Conservation (phyloP, 495 filamentous ascomycete genomes). For the Durotheca rogersii region DNA sequence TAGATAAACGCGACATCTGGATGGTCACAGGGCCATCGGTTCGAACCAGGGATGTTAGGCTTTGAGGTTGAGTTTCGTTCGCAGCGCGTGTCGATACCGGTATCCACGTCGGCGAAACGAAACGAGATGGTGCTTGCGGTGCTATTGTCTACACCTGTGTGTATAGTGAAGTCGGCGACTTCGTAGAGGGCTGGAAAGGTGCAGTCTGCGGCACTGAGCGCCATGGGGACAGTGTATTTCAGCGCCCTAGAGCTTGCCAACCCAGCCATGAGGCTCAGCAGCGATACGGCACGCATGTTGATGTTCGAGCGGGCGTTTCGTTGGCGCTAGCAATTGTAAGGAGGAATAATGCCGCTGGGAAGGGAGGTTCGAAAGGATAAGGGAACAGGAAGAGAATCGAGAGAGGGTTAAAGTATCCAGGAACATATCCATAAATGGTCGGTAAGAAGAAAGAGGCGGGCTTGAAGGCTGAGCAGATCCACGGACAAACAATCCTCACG, state of each 20-base stretch:
- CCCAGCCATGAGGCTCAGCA: slow-evolving; percentile 12
- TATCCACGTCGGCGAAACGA: slow-evolving; percentile 25
- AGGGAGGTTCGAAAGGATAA: too few species aligned
- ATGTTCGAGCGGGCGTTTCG: slow-evolving; percentile 6
- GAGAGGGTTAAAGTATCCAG: too few species aligned
- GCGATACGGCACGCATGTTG: slow-evolving; percentile 11
- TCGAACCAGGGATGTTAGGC: slow-evolving; percentile 13
- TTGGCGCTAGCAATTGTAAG: too few species aligned
- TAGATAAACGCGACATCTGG: slow-evolving; percentile 28
- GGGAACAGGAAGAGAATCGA: too few species aligned
- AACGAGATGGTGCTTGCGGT: slow-evolving; percentile 20
- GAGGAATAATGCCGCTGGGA: too few species aligned
- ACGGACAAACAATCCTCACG: slow-evolving; percentile 5
- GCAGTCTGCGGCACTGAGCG: slow-evolving; percentile 16
- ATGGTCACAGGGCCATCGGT: slow-evolving; percentile 32
- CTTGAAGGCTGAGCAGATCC: too few species aligned
- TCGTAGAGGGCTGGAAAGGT: slow-evolving; percentile 27
- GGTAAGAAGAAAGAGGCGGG: too few species aligned
- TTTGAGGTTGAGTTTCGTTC: slow-evolving; percentile 29
- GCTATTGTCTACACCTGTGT: slow-evolving; percentile 15
- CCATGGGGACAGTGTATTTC: slow-evolving; percentile 15
- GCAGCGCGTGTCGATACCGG: slow-evolving; percentile 28
- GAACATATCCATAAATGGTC: too few species aligned
- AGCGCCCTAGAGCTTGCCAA: slow-evolving; percentile 14
- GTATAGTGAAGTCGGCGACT: slow-evolving; percentile 27